A percentile compares a stretch with the other conserved stretches of the same genome.
These are phyloP conservation scores for Elasticomyces elasticus DNA, from an alignment of 495 filamentous ascomycete genomes.

Conservation along the genomic window DNA sequence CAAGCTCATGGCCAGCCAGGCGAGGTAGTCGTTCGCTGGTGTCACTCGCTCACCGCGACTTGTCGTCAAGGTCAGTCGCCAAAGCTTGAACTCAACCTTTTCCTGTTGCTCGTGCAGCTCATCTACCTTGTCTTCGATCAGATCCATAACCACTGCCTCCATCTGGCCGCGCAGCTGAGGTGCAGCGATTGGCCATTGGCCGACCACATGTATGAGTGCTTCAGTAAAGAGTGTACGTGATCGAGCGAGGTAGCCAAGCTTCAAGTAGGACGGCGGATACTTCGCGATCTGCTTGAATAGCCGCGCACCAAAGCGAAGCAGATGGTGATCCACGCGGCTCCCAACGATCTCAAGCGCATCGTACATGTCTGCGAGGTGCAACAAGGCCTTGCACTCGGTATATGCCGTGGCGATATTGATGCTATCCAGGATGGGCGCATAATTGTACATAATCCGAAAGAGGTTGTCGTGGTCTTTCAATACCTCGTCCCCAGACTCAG, in stretches of 20 bases:
- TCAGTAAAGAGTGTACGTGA: slow-evolving; percentile 82
- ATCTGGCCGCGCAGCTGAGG: slow-evolving; percentile 57
- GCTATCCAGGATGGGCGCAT: slow-evolving; percentile 65
- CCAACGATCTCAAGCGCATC: slow-evolving; percentile 81
- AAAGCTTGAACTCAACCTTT: slow-evolving; percentile 63
- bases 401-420: slow-evolving; percentile 85
- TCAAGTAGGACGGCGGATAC: slow-evolving; percentile 83
- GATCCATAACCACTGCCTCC: slow-evolving; percentile 63
- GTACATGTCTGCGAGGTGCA: slow-evolving; percentile 80
- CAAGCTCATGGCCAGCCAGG: slow-evolving; percentile 75
- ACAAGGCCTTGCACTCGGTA: slow-evolving; percentile 78
- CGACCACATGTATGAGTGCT: slow-evolving; percentile 82
- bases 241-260: slow-evolving; percentile 74
- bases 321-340: slow-evolving; percentile 82
- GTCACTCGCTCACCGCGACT: slow-evolving; percentile 68
- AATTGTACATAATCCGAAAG: slow-evolving; percentile 88
- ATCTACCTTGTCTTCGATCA: slow-evolving; percentile 85
- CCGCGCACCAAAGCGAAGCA: slow-evolving; percentile 77
- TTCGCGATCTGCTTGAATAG: slow-evolving; percentile 92
- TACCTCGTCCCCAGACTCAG: slow-evolving; percentile 52
- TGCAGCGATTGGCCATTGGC: slow-evolving; percentile 75
- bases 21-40: slow-evolving; percentile 65
- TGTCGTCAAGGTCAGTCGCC: slow-evolving; percentile 71
- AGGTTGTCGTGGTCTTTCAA: slow-evolving; percentile 88
- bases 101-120: slow-evolving; percentile 55